A percentile compares a stretch with the other conserved stretches of the same genome.
phyloP scores from a whole-genome alignment of 176 grass and related monocot species.

The Cymbopogon citratus region DNA sequence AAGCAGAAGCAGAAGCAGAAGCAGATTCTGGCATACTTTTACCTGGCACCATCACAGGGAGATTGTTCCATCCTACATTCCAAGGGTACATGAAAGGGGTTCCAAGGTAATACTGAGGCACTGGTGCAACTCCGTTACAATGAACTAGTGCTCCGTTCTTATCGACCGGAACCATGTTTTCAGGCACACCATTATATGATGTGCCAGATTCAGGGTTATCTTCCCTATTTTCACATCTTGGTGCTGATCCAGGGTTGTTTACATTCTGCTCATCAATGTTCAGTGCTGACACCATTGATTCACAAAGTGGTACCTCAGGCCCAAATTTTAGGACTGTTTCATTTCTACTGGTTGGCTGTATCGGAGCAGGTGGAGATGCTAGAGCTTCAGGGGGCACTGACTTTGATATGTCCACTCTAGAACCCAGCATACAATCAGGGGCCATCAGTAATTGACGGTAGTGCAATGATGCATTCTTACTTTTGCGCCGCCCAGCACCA shows the following conservation, averaged over 20 bases:
- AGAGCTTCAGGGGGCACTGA: slow-evolving; percentile 36
- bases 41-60: slow-evolving; percentile 38
- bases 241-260: slow-evolving; percentile 12
- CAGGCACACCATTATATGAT: slow-evolving; percentile 31
- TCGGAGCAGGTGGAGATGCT: slow-evolving; percentile 16
- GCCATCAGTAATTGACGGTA: slow-evolving; percentile 54
- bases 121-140: slow-evolving; percentile 46
- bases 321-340: slow-evolving; percentile 74
- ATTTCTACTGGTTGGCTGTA: slow-evolving; percentile 29
- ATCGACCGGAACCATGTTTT: slow-evolving; percentile 1
- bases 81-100: slow-evolving; percentile 75
- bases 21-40: slow-evolving; percentile 29
- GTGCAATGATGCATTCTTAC: slow-evolving; percentile 51
- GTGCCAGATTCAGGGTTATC: slow-evolving; percentile 40
- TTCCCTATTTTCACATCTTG: slow-evolving; percentile 36
- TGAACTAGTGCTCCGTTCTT: slow-evolving; percentile 42
- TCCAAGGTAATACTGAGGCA: slow-evolving; percentile 68
- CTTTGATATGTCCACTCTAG: slow-evolving; percentile 39
- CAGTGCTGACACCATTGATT: slow-evolving; percentile 72
- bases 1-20: slow-evolving; percentile 18
- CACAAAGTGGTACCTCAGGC: slow-evolving; percentile 71
- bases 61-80: slow-evolving; percentile 49
- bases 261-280: slow-evolving; percentile 62
- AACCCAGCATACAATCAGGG: slow-evolving; percentile 47
- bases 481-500: slow-evolving; percentile 78